These are phyloP conservation scores for Schizothecium vesticola DNA, from an alignment of 495 filamentous ascomycete species.

Conservation along the genomic window DNA sequence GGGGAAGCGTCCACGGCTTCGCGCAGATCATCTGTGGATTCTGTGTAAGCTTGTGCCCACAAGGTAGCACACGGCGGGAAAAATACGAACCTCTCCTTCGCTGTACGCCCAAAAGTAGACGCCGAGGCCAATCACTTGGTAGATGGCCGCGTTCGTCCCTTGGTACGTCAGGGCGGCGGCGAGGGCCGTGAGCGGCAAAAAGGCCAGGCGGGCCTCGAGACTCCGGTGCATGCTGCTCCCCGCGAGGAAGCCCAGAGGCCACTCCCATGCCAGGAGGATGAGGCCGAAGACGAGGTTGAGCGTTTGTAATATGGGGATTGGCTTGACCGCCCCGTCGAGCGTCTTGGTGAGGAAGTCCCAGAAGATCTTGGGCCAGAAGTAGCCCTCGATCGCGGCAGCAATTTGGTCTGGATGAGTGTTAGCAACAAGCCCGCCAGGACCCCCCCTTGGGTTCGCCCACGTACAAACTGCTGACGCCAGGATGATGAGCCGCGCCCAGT, in stretches of 20 bases:
- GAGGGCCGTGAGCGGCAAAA: conserved; percentile 78
- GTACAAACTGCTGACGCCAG: conserved; percentile 78
- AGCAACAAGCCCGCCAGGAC: background rate
- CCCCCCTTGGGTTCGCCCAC: conserved; percentile 29
- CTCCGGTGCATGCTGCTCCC: conserved; percentile 74
- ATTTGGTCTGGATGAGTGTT: conserved; percentile 61
- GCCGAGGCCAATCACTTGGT: conserved; percentile 79
- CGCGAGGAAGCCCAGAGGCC: conserved; percentile 65
- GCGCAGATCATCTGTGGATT: conserved; percentile 41
- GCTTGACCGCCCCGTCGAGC: conserved; percentile 78
- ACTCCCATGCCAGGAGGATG: conserved; percentile 81
- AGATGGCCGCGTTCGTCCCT: conserved; percentile 83
- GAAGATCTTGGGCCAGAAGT: conserved; percentile 99
- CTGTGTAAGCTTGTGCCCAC: conserved; percentile 9
- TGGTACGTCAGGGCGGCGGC: conserved; percentile 80
- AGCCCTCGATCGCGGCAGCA: conserved; percentile 73
- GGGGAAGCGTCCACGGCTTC: conserved; percentile 49
- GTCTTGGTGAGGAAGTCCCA: conserved; percentile 95
- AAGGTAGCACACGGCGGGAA: background rate
- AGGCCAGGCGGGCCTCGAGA: conserved; percentile 75
- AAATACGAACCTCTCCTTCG: conserved; percentile 81
- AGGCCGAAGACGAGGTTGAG: conserved; percentile 91
- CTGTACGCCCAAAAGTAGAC: conserved; percentile 97
- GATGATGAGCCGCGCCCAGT: conserved; percentile 91
- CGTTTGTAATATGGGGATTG: conserved; percentile 84